Conservation (phyloP, 768 basidiomycete species). For the Tulasnella sp. region DNA sequence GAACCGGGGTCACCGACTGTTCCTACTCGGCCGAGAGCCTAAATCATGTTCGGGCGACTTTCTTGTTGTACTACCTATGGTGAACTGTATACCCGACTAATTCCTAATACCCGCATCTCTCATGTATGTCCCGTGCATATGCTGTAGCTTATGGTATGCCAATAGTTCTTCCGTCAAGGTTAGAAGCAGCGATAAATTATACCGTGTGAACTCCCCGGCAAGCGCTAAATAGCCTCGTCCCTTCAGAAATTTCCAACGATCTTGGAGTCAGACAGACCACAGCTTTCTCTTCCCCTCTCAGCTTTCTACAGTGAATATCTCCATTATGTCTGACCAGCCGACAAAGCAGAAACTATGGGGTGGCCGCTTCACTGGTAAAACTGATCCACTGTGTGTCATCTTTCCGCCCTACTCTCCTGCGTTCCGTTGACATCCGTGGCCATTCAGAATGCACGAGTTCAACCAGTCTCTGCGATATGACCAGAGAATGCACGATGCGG, state of each 20-base stretch:
- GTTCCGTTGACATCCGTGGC: neutral
- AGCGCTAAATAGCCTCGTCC: neutral
- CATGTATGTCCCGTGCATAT: neutral
- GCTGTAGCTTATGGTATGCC: neutral
- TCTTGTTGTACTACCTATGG: neutral
- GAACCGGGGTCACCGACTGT: constrained; percentile 8
- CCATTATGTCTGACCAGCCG: neutral
- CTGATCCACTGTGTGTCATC: constrained; percentile 64
- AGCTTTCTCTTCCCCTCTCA: neutral
- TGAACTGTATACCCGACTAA: neutral
- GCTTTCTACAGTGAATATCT: neutral
- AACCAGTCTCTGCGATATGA: constrained; percentile 95
- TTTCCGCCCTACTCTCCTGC: neutral
- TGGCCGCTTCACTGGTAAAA: constrained; percentile 77
- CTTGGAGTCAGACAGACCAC: neutral
- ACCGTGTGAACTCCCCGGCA: neutral
- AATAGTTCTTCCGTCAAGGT: neutral
- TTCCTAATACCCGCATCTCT: neutral
- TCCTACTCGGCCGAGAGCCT: neutral
- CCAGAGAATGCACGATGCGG: constrained; percentile 83
- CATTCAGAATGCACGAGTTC: constrained; percentile 86
- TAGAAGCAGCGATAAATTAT: neutral
- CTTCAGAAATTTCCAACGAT: neutral
- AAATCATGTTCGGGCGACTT: neutral
- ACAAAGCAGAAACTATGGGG: constrained; percentile 73